Evolutionary conservation across 208 protist species (phyloP).

Genomic region (Trypanosoma brucei): DNA sequence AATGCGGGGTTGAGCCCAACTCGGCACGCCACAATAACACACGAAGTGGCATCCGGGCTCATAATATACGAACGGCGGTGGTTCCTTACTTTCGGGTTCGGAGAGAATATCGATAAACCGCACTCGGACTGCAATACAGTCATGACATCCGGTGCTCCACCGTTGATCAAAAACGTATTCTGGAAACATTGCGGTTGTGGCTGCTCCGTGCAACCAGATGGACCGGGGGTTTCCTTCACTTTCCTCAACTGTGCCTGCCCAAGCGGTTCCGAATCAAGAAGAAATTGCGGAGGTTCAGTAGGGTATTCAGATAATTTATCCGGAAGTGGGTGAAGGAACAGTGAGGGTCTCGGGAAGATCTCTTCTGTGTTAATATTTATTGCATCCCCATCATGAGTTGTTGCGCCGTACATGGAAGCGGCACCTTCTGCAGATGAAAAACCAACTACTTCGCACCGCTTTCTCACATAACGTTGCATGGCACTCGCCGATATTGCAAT

Average conservation of each 20-base stretch:
- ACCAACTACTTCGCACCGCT: constrained; percentile 15
- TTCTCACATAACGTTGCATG: constrained; percentile 24
- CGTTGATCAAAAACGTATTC: constrained; percentile 11
- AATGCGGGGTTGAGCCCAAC: constrained; percentile 30
- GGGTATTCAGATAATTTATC: neutral
- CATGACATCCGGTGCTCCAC: constrained; percentile 14
- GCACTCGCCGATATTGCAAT: constrained; percentile 4
- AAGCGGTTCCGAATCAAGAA: no score
- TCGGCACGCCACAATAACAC: constrained; percentile 49
- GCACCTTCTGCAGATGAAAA: neutral
- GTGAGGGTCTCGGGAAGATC: constrained; percentile 38
- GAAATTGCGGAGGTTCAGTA: no score
- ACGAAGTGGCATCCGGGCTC: constrained; percentile 56
- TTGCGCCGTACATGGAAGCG: no score
- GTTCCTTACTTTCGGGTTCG: neutral
- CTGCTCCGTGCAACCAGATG: no score
- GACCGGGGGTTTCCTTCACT: no score
- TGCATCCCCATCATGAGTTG: no score
- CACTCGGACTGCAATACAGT: constrained; percentile 37
- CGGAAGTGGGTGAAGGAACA: constrained; percentile 44
- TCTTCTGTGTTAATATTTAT: constrained; percentile 12
- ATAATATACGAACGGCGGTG: constrained; percentile 25
- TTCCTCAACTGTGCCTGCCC: no score
- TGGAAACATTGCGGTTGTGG: neutral
- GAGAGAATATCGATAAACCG: constrained; percentile 25